phyloP scores from a whole-genome alignment of 768 basidiomycete species.

The Leccinum broughii region DNA sequence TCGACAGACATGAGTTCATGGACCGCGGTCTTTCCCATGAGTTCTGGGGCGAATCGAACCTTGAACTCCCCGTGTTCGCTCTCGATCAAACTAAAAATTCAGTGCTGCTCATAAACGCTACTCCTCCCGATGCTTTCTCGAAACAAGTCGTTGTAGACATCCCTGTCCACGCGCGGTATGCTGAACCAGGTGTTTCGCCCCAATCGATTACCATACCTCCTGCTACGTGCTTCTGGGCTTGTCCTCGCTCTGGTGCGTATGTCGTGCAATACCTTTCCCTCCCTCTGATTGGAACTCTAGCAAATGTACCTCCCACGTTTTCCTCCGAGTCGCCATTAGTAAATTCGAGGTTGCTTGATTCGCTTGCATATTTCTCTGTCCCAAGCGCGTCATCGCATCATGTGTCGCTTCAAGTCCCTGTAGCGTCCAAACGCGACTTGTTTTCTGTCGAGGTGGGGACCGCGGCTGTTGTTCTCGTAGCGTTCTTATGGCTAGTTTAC shows the following conservation, averaged over 20 bases:
- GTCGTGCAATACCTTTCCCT: neutral
- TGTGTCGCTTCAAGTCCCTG: slow-evolving; percentile 30
- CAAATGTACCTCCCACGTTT: neutral
- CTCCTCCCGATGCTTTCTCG: slow-evolving; percentile 7
- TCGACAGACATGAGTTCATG: slow-evolving; percentile 45
- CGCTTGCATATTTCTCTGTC: slow-evolving; percentile 19
- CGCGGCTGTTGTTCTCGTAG: slow-evolving; percentile 27
- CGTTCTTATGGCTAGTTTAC: slow-evolving; percentile 37
- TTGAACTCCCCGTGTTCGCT: slow-evolving; percentile 45
- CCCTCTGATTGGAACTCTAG: slow-evolving; percentile 13
- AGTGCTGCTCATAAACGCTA: slow-evolving; percentile 36
- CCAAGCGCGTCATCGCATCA: slow-evolving; percentile 9
- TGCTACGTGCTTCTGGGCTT: slow-evolving; percentile 37
- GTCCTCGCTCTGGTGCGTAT: slow-evolving; percentile 27
- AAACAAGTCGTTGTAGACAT: slow-evolving; percentile 31
- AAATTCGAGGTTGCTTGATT: slow-evolving; percentile 25
- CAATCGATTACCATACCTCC: slow-evolving; percentile 25
- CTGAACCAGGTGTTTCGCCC: slow-evolving; percentile 24
- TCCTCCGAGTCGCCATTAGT: slow-evolving; percentile 21
- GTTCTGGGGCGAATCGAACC: slow-evolving; percentile 39
- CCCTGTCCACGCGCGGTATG: slow-evolving; percentile 49
- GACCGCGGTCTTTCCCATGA: slow-evolving; percentile 35
- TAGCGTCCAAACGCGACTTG: slow-evolving; percentile 35
- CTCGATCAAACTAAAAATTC: slow-evolving; percentile 27
- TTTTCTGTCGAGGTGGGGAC: slow-evolving; percentile 40